A percentile compares a stretch with the other conserved stretches of the same genome.
These are phyloP conservation scores for Gnomoniopsis sp. DNA, from an alignment of 2,329 filamentous ascomycete species.

Conservation along the genomic window DNA sequence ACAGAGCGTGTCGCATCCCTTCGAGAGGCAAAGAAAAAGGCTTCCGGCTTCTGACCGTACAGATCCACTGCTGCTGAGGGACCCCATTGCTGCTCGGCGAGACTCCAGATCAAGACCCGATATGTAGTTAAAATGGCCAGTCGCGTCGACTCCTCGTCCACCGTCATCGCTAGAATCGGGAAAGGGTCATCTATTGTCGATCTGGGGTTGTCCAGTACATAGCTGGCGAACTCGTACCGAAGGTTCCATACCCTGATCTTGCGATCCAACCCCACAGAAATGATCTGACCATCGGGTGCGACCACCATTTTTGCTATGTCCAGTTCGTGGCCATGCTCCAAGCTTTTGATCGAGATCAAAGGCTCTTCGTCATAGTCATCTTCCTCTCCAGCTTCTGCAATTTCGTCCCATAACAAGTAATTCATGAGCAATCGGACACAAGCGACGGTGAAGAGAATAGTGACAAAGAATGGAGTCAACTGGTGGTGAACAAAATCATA, in stretches of 20 bases:
- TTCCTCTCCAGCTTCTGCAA: slow-evolving; percentile 41
- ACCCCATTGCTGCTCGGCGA: slow-evolving; percentile 54
- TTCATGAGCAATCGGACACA: slow-evolving; percentile 69
- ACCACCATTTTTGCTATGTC: slow-evolving; percentile 65
- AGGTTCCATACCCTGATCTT: slow-evolving; percentile 65
- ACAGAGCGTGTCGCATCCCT: slow-evolving; percentile 42
- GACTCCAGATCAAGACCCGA: slow-evolving; percentile 61
- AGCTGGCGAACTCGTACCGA: slow-evolving; percentile 39
- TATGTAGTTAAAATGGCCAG: slow-evolving; percentile 62
- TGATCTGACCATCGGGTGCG: slow-evolving; percentile 61
- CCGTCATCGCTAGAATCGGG: slow-evolving; percentile 59
- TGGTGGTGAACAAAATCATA: slow-evolving; percentile 68
- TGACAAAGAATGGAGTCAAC: slow-evolving; percentile 56
- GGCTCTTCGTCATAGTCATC: slow-evolving; percentile 45
- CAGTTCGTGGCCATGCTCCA: slow-evolving; percentile 62
- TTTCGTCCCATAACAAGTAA: slow-evolving; percentile 67
- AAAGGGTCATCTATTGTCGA: slow-evolving; percentile 42
- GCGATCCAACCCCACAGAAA: slow-evolving; percentile 69
- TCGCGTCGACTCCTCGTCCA: slow-evolving; percentile 63
- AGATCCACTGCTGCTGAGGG: slow-evolving; percentile 52
- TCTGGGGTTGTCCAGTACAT: slow-evolving; percentile 38
- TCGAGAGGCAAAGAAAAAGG: slow-evolving; percentile 59
- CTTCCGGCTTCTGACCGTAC: slow-evolving; percentile 54
- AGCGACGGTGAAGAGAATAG: slow-evolving; percentile 60
- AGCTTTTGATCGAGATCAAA: slow-evolving; percentile 55